Evolutionary conservation across 768 basidiomycete species (phyloP).

Genomic region (Amanita thiersii): DNA sequence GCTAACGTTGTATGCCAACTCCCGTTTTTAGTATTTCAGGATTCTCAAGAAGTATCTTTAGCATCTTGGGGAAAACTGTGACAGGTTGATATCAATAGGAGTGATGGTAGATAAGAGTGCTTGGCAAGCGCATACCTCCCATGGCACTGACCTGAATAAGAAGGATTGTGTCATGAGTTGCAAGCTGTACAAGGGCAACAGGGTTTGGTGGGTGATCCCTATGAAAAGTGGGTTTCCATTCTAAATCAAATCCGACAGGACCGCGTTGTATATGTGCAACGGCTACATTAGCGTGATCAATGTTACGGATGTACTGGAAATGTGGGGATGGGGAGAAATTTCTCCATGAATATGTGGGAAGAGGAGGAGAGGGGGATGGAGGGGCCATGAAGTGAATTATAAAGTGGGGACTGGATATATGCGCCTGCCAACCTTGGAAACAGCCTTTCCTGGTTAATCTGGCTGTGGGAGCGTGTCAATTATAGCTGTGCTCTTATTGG

Average conservation of each 20-base stretch:
- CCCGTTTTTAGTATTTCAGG: constrained; percentile 57
- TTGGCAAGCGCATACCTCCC: constrained; percentile 24
- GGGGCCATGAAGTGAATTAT: constrained; percentile 1
- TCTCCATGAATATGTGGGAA: constrained; percentile 28
- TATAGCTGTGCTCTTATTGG: constrained; percentile 20
- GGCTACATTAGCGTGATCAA: constrained; percentile 21
- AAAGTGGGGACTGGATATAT: not conserved
- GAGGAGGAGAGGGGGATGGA: constrained; percentile 15
- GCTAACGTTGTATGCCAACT: constrained; percentile 62
- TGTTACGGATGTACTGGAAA: constrained; percentile 27
- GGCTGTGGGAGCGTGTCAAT: constrained; percentile 15
- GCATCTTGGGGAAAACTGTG: constrained; percentile 44
- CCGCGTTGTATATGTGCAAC: constrained; percentile 20
- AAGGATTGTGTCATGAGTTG: constrained; percentile 43
- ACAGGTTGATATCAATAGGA: constrained; percentile 8
- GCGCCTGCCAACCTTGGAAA: not conserved
- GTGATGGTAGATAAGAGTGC: not conserved
- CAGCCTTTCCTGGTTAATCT: not conserved
- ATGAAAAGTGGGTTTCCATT: constrained; percentile 62
- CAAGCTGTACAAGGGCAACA: constrained; percentile 69
- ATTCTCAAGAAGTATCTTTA: constrained; percentile 45
- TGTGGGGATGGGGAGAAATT: constrained; percentile 21
- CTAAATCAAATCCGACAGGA: constrained; percentile 64
- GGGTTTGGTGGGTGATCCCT: constrained; percentile 54
- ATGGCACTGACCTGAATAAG: constrained; percentile 63